Evolutionary conservation across 2,329 filamentous ascomycete species (phyloP).

Genomic region (Pyricularia sp.): DNA sequence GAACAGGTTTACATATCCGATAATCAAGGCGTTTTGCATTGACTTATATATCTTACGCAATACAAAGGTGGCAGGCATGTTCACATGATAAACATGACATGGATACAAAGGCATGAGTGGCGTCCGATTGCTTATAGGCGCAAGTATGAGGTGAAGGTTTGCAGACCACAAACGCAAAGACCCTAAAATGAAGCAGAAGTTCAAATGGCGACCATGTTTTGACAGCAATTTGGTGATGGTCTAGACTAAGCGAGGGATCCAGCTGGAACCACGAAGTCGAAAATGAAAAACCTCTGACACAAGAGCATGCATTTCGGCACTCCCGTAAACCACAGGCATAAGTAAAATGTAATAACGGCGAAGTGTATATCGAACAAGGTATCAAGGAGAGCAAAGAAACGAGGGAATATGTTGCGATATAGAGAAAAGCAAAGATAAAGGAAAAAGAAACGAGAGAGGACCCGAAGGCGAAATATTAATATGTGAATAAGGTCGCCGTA

Average conservation of each 20-base stretch:
- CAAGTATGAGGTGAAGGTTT: background rate
- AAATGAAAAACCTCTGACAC: background rate
- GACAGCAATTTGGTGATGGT: slow-evolving; percentile 2
- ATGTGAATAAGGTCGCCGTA: slow-evolving; percentile 30
- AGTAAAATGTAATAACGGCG: slow-evolving; percentile 8
- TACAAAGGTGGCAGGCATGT: background rate
- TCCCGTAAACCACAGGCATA: background rate
- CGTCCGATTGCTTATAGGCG: background rate
- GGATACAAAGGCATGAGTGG: background rate
- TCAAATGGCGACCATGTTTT: background rate
- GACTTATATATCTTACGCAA: background rate
- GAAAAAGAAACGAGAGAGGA: slow-evolving; percentile 12
- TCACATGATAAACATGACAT: background rate
- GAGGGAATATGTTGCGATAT: slow-evolving; percentile 16
- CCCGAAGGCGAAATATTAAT: slow-evolving; percentile 23
- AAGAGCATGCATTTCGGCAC: background rate
- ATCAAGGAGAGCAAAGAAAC: slow-evolving; percentile 18
- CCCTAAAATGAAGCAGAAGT: background rate
- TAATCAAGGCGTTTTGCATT: background rate
- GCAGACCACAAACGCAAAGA: background rate
- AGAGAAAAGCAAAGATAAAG: slow-evolving; percentile 15
- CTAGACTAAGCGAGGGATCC: background rate
- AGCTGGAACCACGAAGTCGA: background rate
- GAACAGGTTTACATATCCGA: background rate
- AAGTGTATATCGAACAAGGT: slow-evolving; percentile 35